Evolutionary conservation across 2,329 filamentous ascomycete genomes (phyloP).

Genomic region (Drechslerella stenobrocha): DNA sequence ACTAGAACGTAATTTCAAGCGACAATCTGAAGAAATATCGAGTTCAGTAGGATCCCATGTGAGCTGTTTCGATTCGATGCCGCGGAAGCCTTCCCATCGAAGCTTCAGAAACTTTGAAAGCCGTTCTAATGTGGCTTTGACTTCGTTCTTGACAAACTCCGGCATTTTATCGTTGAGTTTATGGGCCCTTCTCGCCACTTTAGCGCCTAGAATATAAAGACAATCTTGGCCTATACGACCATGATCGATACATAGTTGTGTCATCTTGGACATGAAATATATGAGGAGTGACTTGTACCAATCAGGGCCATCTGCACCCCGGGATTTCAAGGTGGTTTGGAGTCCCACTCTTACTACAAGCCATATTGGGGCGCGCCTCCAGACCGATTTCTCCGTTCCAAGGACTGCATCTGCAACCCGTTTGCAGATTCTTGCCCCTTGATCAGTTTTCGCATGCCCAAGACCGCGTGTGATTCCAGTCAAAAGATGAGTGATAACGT

Average conservation of each 20-base stretch:
- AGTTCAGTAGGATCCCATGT: conserved; percentile 11
- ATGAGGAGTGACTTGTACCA: conserved; percentile 55
- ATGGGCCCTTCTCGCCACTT: conserved; percentile 57
- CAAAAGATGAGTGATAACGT: conserved; percentile 61
- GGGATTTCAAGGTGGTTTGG: conserved; percentile 55
- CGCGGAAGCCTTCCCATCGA: conserved; percentile 40
- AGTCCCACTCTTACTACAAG: conserved; percentile 62
- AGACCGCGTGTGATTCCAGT: conserved; percentile 57
- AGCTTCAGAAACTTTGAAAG: conserved; percentile 21
- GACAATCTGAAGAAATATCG: conserved; percentile 5
- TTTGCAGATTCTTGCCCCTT: conserved; percentile 58
- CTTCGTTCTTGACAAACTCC: conserved; percentile 32
- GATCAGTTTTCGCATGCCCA: conserved; percentile 52
- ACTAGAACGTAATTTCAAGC: conserved; percentile 25
- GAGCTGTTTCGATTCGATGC: conserved; percentile 12
- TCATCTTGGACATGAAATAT: conserved; percentile 54
- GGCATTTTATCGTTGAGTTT: conserved; percentile 56
- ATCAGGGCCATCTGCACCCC: conserved; percentile 4
- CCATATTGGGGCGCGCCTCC: conserved; percentile 63
- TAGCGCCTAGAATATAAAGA: conserved; percentile 57
- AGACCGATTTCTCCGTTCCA: conserved; percentile 55
- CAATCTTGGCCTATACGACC: conserved; percentile 31
- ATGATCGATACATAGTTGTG: conserved; percentile 50
- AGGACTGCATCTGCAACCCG: conserved; percentile 63
- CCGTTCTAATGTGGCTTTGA: conserved; percentile 16